phyloP scores from a whole-genome alignment of 1,139 yeast species.

The Trichomonascaceae sp. region DNA sequence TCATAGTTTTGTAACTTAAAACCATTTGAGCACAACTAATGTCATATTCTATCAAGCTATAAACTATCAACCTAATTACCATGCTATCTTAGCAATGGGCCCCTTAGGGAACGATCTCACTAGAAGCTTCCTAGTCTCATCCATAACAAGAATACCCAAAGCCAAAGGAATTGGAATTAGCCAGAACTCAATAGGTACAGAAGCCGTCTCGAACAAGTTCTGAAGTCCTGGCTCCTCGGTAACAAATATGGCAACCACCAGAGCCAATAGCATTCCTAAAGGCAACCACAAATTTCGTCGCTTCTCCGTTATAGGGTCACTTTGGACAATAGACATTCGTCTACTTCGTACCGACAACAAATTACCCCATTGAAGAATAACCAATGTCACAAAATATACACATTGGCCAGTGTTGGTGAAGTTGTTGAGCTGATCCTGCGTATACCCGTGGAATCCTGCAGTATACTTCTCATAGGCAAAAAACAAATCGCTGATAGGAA shows the following conservation, averaged over 20 bases:
- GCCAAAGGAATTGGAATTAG: conserved; percentile 47
- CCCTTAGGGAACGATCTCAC: conserved; percentile 28
- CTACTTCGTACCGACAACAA: conserved; percentile 44
- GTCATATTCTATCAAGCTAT: too few relatives aligned
- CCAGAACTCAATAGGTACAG: conserved; percentile 45
- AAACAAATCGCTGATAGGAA: conserved; percentile 35
- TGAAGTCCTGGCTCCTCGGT: conserved; percentile 44
- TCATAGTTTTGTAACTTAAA: neutral
- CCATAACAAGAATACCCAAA: conserved; percentile 35
- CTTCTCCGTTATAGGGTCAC: conserved; percentile 35
- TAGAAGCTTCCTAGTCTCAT: conserved; percentile 40
- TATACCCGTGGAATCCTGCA: conserved; percentile 25
- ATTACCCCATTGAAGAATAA: conserved; percentile 46
- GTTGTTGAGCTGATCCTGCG: conserved; percentile 22
- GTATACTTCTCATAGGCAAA: conserved; percentile 39
- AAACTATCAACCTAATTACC: conserved; percentile 13
- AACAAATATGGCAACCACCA: conserved; percentile 42
- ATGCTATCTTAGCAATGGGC: conserved; percentile 17
- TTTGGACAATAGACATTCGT: conserved; percentile 40
- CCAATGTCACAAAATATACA: conserved; percentile 46
- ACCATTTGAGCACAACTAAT: too few relatives aligned
- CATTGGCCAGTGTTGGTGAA: conserved; percentile 39
- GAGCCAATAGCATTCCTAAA: conserved; percentile 37
- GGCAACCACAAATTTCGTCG: conserved; percentile 31
- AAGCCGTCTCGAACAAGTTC: conserved; percentile 34